Evolutionary conservation across 2,329 filamentous ascomycete genomes (phyloP).

Genomic region (Nemania sp.): DNA sequence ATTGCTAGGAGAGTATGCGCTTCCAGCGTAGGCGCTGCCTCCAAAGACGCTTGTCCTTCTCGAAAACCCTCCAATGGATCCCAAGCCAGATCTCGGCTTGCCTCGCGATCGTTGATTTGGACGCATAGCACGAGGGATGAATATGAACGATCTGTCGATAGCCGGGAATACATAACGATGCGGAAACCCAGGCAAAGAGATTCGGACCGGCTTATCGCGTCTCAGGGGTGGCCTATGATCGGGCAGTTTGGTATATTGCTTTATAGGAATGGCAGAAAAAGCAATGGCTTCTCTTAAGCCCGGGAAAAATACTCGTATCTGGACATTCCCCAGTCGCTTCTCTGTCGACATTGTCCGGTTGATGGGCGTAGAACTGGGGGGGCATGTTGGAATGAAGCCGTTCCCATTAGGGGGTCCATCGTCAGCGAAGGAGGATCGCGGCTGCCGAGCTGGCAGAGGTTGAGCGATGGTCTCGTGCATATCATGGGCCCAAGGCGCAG

Average conservation of each 20-base stretch:
- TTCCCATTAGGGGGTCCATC: slow-evolving; percentile 59
- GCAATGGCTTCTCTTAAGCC: slow-evolving; percentile 71
- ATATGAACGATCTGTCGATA: slow-evolving; percentile 90
- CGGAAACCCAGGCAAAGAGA: slow-evolving; percentile 79
- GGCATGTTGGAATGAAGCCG: slow-evolving; percentile 58
- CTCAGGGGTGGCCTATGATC: slow-evolving; percentile 92
- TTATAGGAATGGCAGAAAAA: slow-evolving; percentile 77
- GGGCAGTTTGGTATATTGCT: slow-evolving; percentile 90
- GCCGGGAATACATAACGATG: slow-evolving; percentile 92
- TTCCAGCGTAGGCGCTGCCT: slow-evolving; percentile 67
- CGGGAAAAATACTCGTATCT: slow-evolving; percentile 79
- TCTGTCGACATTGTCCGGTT: slow-evolving; percentile 82
- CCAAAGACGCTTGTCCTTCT: slow-evolving; percentile 83
- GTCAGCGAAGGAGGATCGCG: slow-evolving; percentile 48
- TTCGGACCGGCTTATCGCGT: slow-evolving; percentile 92
- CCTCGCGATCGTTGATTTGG: slow-evolving; percentile 83
- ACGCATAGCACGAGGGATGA: slow-evolving; percentile 90
- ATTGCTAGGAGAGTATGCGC: slow-evolving; percentile 82
- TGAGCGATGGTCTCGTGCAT: slow-evolving; percentile 76
- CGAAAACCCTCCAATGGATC: slow-evolving; percentile 67
- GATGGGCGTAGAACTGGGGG: slow-evolving; percentile 65
- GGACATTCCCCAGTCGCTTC: slow-evolving; percentile 79
- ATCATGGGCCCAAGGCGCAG: slow-evolving; percentile 87
- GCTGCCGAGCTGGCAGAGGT: slow-evolving; percentile 45
- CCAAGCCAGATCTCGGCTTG: slow-evolving; percentile 73